phyloP scores from a whole-genome alignment of 2,329 filamentous ascomycete species.

The Fonsecaea erecta region DNA sequence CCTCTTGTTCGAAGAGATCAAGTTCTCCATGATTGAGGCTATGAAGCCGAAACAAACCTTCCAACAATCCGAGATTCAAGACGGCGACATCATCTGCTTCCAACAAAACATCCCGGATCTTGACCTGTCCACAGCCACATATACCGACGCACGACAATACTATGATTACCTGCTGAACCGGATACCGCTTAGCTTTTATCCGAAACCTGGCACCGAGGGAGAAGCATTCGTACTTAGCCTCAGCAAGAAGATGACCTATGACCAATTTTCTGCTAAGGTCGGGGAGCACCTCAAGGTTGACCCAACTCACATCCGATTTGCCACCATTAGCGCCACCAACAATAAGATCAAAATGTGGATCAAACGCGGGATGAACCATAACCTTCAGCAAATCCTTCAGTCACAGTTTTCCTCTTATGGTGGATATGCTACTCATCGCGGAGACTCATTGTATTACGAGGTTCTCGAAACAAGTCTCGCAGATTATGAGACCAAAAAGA shows the following conservation, averaged over 20 bases:
- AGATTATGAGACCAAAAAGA: conserved; percentile 92
- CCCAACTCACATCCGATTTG: conserved; percentile 87
- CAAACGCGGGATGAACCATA: conserved; percentile 72
- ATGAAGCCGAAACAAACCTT: conserved; percentile 91
- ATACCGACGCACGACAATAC: conserved; percentile 75
- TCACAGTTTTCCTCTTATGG: conserved; percentile 73
- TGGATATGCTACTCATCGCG: conserved; percentile 68
- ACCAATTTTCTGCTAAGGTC: conserved; percentile 81
- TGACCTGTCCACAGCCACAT: conserved; percentile 53
- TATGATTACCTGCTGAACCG: conserved; percentile 93
- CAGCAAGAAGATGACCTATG: conserved; percentile 88
- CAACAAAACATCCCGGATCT: conserved; percentile 64
- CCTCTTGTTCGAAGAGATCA: conserved; percentile 93
- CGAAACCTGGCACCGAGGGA: conserved; percentile 57
- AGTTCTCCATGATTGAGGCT: conserved; percentile 93
- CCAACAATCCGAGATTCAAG: conserved; percentile 89
- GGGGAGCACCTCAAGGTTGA: conserved; percentile 76
- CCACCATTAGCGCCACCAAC: conserved; percentile 76
- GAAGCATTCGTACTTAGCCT: conserved; percentile 77
- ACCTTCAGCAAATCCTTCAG: conserved; percentile 76
- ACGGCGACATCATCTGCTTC: conserved; percentile 96
- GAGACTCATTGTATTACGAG: conserved; percentile 87
- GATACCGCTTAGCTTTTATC: conserved; percentile 76
- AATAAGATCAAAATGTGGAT: conserved; percentile 79
- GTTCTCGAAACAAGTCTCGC: conserved; percentile 91